Base-by-base conservation (phyloP, 345 rosid genomes). In the Populus ilicifolia region DNA sequence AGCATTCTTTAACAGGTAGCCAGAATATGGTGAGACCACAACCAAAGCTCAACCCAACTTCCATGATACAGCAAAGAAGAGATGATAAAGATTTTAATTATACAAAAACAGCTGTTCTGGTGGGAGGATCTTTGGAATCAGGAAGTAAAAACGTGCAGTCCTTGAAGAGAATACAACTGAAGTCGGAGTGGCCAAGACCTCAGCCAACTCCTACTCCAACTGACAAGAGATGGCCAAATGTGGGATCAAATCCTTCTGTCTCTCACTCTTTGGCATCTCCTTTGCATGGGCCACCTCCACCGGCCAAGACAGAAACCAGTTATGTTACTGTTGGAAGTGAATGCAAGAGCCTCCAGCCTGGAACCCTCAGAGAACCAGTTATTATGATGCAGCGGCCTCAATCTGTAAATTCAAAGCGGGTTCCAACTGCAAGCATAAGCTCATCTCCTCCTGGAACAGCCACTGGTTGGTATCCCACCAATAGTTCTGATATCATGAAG, bases 381-480 rank as follows among this genome's bases (percentile, higher is more conserved):
- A 75, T 84, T 27, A 80, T 92, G 90, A 90, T 90, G 89, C 98
- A 90, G 84, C 85, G 90, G 64, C 84, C 89, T 73, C 94, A 92
- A 81, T 85, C 92, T 69, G 62, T 85, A 71, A 90, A 80, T 80
- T 63, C 78, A 48, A 90, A 85, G 72, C 91, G 83, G 73, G 74
- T 84, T 76, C 88, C 91, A 39, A 80, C 81, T 39, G 75, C 87
- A 44, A 85, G 82, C 77, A 82, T 84, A 76, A 89, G 86, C 75
- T 69, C 83, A 61, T 82, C 94, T 54, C 87, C 89, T 83, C 83
- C 91, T 20, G 89, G 83, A 77, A 80, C 91, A 63, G 80, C 88
- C n/a, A 72, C 83, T 30, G 83, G 81, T 75, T 85, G 91, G 96
- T 82, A 80, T 77, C 88, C 93, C 39, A 75, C 86, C 10, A 81